Evolutionary conservation across 148 eudicot genomes (phyloP).

Genomic region (Salicornia ramosissima): DNA sequence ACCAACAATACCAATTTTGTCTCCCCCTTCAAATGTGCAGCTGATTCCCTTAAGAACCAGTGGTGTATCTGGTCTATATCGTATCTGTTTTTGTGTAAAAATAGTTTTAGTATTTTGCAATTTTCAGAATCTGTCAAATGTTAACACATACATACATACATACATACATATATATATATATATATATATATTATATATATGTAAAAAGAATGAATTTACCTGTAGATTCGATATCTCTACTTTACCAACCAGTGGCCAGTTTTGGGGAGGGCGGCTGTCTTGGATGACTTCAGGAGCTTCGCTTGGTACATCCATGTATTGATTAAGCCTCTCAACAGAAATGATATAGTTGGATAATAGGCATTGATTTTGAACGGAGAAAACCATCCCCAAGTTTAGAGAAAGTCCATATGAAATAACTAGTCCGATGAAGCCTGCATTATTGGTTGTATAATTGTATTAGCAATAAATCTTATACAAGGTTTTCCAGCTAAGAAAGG

Average conservation of each 20-base stretch:
- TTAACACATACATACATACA: neutral
- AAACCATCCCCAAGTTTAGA: constrained; percentile 58
- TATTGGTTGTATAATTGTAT: neutral
- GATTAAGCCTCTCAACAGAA: constrained; percentile 87
- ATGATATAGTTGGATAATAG: constrained; percentile 60
- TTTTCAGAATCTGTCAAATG: neutral
- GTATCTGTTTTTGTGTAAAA: constrained; percentile 43
- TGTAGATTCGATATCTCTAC: constrained; percentile 71
- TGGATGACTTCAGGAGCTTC: constrained; percentile 87
- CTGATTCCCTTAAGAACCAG: constrained; percentile 71
- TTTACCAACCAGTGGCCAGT: constrained; percentile 74
- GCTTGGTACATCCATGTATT: constrained; percentile 78
- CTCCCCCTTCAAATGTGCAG: constrained; percentile 78
- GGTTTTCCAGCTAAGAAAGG: too few relatives aligned
- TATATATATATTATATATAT: too few relatives aligned
- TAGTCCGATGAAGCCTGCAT: constrained; percentile 89
- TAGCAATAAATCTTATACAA: too few relatives aligned
- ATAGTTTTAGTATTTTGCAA: neutral
- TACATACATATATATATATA: too few relatives aligned
- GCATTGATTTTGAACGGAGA: constrained; percentile 71
- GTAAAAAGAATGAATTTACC: constrained; percentile 27
- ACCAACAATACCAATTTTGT: constrained; percentile 41
- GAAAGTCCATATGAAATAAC: constrained; percentile 87
- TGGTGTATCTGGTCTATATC: constrained; percentile 63
- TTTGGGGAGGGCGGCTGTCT: constrained; percentile 54